These are phyloP conservation scores for Trifolium repens DNA, from an alignment of 306 rosid genomes.

Conservation along the genomic window DNA sequence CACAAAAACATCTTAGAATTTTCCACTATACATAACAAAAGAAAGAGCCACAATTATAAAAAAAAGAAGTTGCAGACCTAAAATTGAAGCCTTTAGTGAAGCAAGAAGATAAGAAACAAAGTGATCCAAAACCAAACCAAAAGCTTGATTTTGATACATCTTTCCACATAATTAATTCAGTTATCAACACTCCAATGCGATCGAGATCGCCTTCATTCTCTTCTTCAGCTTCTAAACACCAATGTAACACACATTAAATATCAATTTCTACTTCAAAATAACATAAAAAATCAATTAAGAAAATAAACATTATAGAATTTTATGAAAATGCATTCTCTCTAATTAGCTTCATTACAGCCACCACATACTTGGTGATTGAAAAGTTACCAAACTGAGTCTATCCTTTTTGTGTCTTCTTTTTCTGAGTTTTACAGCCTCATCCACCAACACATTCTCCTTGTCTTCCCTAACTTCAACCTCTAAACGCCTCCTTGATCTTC, in stretches of 20 bases:
- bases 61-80: conserved; percentile 51
- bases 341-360: background rate
- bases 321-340: no score
- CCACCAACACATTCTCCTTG: conserved; percentile 55
- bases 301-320: no score
- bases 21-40: background rate
- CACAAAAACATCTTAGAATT: conserved; percentile 24
- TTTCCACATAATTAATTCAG: conserved; percentile 81
- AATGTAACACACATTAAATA: background rate
- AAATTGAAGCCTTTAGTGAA: conserved; percentile 67
- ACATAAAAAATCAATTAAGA: background rate
- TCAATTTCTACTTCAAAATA: conserved; percentile 15
- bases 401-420: conserved; percentile 73
- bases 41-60: background rate
- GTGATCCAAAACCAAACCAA: conserved; percentile 86
- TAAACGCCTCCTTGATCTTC: conserved; percentile 66
- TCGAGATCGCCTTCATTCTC: conserved; percentile 60
- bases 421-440: conserved; percentile 63
- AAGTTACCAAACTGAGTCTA: conserved; percentile 64
- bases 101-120: conserved; percentile 81
- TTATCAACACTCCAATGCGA: conserved; percentile 56
- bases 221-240: conserved; percentile 55
- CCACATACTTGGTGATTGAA: conserved; percentile 44
- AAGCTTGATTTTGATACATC: conserved; percentile 74
- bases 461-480: conserved; percentile 70